Conservation (phyloP, 1,284 basidiomycete genomes). For the Malassezia japonica region DNA sequence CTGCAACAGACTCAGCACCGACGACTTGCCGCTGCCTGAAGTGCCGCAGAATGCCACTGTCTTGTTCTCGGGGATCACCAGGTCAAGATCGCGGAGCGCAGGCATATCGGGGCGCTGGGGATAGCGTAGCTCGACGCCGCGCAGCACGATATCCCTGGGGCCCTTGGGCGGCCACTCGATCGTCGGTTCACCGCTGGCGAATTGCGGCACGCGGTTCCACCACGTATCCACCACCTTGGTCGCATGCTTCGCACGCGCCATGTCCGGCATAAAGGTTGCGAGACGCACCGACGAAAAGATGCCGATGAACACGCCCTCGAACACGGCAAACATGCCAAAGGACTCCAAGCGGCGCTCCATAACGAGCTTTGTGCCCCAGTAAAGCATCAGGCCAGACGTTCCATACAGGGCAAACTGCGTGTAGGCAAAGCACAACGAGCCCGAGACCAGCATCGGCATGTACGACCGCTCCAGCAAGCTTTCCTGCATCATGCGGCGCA, state of each 20-base stretch:
- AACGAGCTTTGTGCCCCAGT: slow-evolving; percentile 46
- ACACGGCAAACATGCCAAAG: slow-evolving; percentile 32
- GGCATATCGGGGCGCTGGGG: slow-evolving; percentile 37
- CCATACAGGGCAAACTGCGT: slow-evolving; percentile 47
- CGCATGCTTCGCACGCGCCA: slow-evolving; percentile 31
- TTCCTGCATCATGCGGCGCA: slow-evolving; percentile 35
- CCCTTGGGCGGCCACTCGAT: slow-evolving; percentile 6
- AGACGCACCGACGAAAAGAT: slow-evolving; percentile 41
- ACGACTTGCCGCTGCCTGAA: slow-evolving; percentile 41
- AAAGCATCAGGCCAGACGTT: slow-evolving; percentile 48
- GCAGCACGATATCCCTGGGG: slow-evolving; percentile 31
- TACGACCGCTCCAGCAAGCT: slow-evolving; percentile 24
- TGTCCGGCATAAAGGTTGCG: slow-evolving; percentile 36
- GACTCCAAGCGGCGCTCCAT: slow-evolving; percentile 28
- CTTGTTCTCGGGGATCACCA: slow-evolving; percentile 33
- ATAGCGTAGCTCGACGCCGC: slow-evolving; percentile 40
- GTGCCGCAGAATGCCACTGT: slow-evolving; percentile 43
- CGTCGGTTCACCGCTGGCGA: neutral
- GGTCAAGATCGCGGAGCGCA: slow-evolving; percentile 31
- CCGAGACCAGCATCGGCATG: slow-evolving; percentile 34
- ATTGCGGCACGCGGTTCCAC: slow-evolving; percentile 20
- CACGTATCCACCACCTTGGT: slow-evolving; percentile 29
- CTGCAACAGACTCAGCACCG: slow-evolving; percentile 48
- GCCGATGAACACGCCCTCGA: slow-evolving; percentile 50
- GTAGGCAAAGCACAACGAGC: slow-evolving; percentile 45